Evolutionary conservation across 2,329 filamentous ascomycete genomes (phyloP), one percentile per base, ranked within the genome.

Genomic region (Fulvia fulva): DNA sequence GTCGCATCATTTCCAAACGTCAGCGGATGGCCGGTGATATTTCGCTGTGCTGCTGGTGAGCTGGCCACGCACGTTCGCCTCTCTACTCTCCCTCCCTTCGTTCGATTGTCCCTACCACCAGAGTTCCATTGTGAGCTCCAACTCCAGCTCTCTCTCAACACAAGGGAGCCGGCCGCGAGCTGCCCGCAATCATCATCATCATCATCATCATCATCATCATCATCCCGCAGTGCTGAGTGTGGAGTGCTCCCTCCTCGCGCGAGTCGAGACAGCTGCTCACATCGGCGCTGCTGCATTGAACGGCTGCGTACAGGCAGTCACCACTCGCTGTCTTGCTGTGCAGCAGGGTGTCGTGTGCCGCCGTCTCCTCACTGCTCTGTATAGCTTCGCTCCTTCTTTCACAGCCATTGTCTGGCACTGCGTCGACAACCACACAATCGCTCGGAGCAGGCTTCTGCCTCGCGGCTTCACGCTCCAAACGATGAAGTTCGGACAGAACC

Each of bases 401-500:
- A 41, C 37, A 19, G 37, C 37, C 37, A 19, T 41, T 41, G 1
- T 19, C 37, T 19, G 14, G 37, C 37, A 41, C n/a, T n/a, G 14
- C 37, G 37, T 8, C 37, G 14, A 41, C 37, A 41, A 41, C 37
- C 37, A 41, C 37, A 7, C 37, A n/a, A 14, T 19, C 37, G 5
- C 16, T 2, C n/a, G 37, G 37, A 41, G 37, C 37, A 41, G 37
- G 37, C 37, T 41, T 7, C 34, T n/a, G 37, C 37, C 30, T n/a
- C n/a, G 14, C 9, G 8, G 4, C 37, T 16, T 41, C 37, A 41
- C 4, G n/a, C 37, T n/a, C 37, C 26, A 5, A 50, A 62, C 58
- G 49, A 65, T 65, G 63, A 65, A 79, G 68, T 80, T 80, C 64
- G 79, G 77, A 6, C 78, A 80, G 67, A 79, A 79, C 56, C 81